Base-by-base conservation (phyloP, 176 grass and related monocot species). In the Avena eriantha region DNA sequence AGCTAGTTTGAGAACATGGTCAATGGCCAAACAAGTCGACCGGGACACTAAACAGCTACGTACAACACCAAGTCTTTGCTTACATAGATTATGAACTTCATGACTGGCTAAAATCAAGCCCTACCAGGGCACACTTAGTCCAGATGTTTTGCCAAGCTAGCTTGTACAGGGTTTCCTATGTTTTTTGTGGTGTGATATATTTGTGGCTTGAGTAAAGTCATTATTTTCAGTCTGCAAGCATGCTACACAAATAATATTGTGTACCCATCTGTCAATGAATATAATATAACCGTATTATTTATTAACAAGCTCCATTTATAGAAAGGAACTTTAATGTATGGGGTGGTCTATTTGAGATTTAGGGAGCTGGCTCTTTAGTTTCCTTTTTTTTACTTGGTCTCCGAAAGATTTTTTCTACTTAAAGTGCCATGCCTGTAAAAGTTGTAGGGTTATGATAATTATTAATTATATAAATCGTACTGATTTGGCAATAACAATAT, bases 121-220 rank as follows among this genome's bases (percentile, higher is more conserved):
- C 54, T 18, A 2, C 15, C 51, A 55, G 51, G 51, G 51, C 51
- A 19, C 54, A 19, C 6, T 29, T 29, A 60, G 22, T 24, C 59
- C 59, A 24, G n/a, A 61, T 61, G 22, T 61, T 61, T 22, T 61
- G 59, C 59, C 3, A 10, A 61, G 59, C 59, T 61, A 61, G n/a
- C 59, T 23, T 24, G 22, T 24, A 10, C 59, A 61, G 22, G 10
- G 7, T 61, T 61, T 61, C 22, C 10, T 24, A 24, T 24, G n/a
- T 21, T 61, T 61, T 60, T 60, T 60, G n/a, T 61, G 59, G 59
- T 24, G 59, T 61, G 59, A 61, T 61, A 61, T 61, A 61, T 61
- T 61, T 61, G 22, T 24, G 59, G 10, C 22, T 13, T 61, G 59
- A 24, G 59, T 61, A 10, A 60, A 60, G 58, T 61, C 59, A 61